phyloP scores from a whole-genome alignment of 202 grass and related monocot genomes.

The Schoenoplectus tabernaemontani region DNA sequence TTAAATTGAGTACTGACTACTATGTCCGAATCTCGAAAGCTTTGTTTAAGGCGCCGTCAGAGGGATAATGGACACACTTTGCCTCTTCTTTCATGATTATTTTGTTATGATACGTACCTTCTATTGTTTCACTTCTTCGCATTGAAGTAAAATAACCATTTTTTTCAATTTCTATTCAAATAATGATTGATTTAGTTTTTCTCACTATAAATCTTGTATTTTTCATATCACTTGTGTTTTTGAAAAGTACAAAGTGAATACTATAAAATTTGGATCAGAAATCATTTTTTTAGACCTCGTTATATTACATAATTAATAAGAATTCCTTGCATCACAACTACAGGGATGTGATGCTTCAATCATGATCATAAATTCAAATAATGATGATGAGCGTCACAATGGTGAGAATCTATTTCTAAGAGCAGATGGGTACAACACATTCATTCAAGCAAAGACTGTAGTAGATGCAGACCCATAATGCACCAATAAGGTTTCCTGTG shows the following conservation, averaged over 20 bases:
- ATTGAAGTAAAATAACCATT: not conserved
- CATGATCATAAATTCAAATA: slow-evolving; percentile 32
- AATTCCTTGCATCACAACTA: not conserved
- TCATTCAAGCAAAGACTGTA: slow-evolving; percentile 57
- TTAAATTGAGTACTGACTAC: slow-evolving; percentile 4
- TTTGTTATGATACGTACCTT: not conserved
- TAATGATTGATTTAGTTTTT: not conserved
- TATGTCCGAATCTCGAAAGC: slow-evolving; percentile 34
- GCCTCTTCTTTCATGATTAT: slow-evolving; percentile 32
- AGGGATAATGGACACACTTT: slow-evolving; percentile 2
- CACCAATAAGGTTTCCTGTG: slow-evolving; percentile 66
- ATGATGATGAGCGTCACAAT: slow-evolving; percentile 51
- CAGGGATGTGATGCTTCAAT: slow-evolving; percentile 87
- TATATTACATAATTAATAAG: not conserved
- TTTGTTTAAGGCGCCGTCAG: slow-evolving; percentile 21
- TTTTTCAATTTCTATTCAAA: not conserved
- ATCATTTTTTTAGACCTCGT: too few species aligned
- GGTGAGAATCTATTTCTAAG: slow-evolving; percentile 52
- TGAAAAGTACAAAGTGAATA: too few species aligned
- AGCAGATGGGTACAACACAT: slow-evolving; percentile 62
- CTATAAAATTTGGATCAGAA: too few species aligned
- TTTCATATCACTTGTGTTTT: not conserved
- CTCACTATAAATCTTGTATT: not conserved
- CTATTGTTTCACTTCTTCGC: not conserved
- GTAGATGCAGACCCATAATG: slow-evolving; percentile 49